Percentiles rank a stretch among this genome's conserved stretches.
These are phyloP conservation scores for Lichtheimia hyalospora DNA, from an alignment of 371 early-diverging fungal genomes.

Conservation along the genomic window DNA sequence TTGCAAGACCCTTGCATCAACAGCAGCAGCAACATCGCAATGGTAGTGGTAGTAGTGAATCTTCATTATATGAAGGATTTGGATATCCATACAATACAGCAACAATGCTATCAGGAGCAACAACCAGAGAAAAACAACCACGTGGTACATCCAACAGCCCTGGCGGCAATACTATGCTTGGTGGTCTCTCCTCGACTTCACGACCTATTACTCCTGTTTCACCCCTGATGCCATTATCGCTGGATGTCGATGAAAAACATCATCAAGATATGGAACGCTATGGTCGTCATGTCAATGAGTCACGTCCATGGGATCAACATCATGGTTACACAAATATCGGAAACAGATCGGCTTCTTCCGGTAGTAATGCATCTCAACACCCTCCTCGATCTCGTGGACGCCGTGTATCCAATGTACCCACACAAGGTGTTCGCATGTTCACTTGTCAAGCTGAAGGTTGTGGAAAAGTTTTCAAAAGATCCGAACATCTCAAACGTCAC, in stretches of 20 bases:
- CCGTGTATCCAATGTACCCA: conserved; percentile 53
- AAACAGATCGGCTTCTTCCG: not conserved
- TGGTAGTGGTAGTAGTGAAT: not conserved
- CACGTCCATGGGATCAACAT: not conserved
- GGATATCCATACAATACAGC: not conserved
- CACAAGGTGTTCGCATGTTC: conserved; percentile 44
- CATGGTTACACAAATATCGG: conserved; percentile 1
- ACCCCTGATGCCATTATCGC: conserved; percentile 12
- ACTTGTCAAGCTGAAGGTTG: conserved; percentile 57
- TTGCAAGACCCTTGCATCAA: conserved; percentile 1
- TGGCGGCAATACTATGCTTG: not conserved
- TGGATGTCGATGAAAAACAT: conserved; percentile 2
- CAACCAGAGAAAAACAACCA: not conserved
- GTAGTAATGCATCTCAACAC: not conserved
- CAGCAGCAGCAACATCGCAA: not conserved
- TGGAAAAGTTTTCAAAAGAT: conserved; percentile 63
- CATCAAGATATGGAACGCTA: not conserved
- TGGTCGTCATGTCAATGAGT: not conserved
- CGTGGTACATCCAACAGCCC: too few species aligned
- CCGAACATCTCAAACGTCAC: conserved; percentile 68
- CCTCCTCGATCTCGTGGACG: conserved; percentile 49
- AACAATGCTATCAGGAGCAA: not conserved
- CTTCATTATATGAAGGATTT: not conserved
- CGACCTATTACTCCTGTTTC: conserved; percentile 15
- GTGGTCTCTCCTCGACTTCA: conserved; percentile 3